These are phyloP conservation scores for Candida maltosa DNA, from an alignment of 805 yeast species.

Conservation along the genomic window DNA sequence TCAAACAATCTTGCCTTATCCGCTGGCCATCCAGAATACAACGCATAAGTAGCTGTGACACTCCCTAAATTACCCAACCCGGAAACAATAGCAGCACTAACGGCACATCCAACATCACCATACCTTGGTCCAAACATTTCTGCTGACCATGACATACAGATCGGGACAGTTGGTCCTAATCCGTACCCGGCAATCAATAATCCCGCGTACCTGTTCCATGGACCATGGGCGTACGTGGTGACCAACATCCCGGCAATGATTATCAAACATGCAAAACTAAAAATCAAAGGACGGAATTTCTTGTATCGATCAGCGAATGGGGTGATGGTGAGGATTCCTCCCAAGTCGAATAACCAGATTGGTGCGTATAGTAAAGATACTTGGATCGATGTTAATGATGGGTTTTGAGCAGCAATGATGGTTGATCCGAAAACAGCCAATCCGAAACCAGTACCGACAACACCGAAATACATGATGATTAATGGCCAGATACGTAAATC, in stretches of 20 bases:
- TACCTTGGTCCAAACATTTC: constrained; percentile 68
- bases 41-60: constrained; percentile 81
- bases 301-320: constrained; percentile 76
- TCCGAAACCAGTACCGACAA: constrained; percentile 88
- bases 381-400: constrained; percentile 58
- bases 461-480: constrained; percentile 86
- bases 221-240: constrained; percentile 67
- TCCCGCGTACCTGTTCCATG: constrained; percentile 81
- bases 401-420: constrained; percentile 62
- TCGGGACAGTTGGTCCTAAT: constrained; percentile 88
- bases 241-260: constrained; percentile 75
- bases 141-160: constrained; percentile 78
- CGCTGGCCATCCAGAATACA: constrained; percentile 84
- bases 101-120: constrained; percentile 85
- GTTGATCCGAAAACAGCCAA: constrained; percentile 83
- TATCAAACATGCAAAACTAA: constrained; percentile 57
- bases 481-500: constrained; percentile 79
- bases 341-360: constrained; percentile 83
- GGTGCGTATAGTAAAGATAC: constrained; percentile 82
- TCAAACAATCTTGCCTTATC: constrained; percentile 60
- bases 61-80: constrained; percentile 88
- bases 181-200: constrained; percentile 81
- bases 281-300: constrained; percentile 57
- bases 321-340: constrained; percentile 69
- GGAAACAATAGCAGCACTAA: constrained; percentile 75